A percentile compares a stretch with the other conserved stretches of the same genome.
Conservation (phyloP, 1,284 basidiomycete species). For the Ceratobasidium sp. region DNA sequence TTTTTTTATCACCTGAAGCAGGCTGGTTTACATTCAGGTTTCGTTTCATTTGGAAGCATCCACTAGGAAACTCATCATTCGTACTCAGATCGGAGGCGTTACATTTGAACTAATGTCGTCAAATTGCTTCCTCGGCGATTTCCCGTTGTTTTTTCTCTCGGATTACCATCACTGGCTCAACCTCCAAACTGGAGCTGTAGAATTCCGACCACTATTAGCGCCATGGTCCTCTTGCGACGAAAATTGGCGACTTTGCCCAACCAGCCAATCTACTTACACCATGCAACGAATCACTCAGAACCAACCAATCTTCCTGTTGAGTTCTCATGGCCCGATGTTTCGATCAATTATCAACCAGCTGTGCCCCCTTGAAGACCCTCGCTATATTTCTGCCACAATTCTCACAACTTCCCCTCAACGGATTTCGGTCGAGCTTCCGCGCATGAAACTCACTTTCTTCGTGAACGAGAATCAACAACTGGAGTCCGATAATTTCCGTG, state of each 20-base stretch:
- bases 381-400: slow-evolving; percentile 23
- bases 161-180: slow-evolving; percentile 45
- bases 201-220: slow-evolving; percentile 23
- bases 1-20: not conserved
- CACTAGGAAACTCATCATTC: not conserved
- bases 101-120: slow-evolving; percentile 35
- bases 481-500: slow-evolving; percentile 49
- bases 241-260: slow-evolving; percentile 15
- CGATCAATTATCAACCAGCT: slow-evolving; percentile 1
- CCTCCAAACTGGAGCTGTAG: slow-evolving; percentile 4
- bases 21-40: not conserved
- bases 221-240: slow-evolving; percentile 20
- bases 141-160: slow-evolving; percentile 24
- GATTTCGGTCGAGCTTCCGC: slow-evolving; percentile 48
- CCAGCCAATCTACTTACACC: not conserved
- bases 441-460: slow-evolving; percentile 49
- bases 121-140: not conserved
- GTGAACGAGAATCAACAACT: slow-evolving; percentile 47
- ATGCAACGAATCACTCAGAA: not conserved
- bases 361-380: slow-evolving; percentile 18
- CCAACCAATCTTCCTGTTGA: not conserved
- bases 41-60: not conserved
- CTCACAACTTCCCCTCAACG: not conserved
- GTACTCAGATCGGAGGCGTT: not conserved
- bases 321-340: slow-evolving; percentile 5